Evolutionary conservation across 2,329 filamentous ascomycete species (phyloP), one percentile per base, ranked within the genome.

Genomic region (Cladosporium oxysporum): DNA sequence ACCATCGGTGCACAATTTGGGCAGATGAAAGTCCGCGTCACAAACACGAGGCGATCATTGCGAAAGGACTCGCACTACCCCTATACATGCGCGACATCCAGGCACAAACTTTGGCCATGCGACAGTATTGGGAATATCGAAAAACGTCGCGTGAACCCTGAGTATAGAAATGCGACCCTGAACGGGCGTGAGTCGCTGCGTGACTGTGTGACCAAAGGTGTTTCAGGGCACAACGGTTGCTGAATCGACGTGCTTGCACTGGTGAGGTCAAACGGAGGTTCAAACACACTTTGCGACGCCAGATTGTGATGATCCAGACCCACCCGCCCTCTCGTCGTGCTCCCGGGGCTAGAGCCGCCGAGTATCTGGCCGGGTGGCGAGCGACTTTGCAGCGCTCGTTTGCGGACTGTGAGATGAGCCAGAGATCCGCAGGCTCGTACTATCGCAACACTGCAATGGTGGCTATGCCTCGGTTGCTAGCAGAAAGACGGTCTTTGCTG

Each of bases 301-400:
- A 41, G 50, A 63, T 63, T 63, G 61, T 26, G 61, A 63, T 63
- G 61, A 47, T 44, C 61, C 61, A 63, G 61, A 63, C 61, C 61
- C 61, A 57, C 60, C 37, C 52, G 8, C 35, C 28, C 49, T n/a
- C 58, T 52, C 26, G 59, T 52, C 47, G 33, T 49, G 41, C 28
- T 61, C n/a, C 41, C 18, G 28, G n/a, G 37, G 35, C 47, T 52
- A 23, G 31, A 33, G 26, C 23, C 61, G 50, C 61, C 61, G 61
- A 63, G 47, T 23, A 28, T 63, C 31, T 57, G 35, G 35, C 61
- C 61, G 61, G 55, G 47, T 16, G 60, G 41, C 28, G 23, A 41
- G 41, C 28, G 23, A 29, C 33, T 29, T 41, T 7, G 14, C 18
- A 28, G 35, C 11, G 52, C n/a, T 29, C 18, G 26, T 31, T 10